Percentiles rank a stretch among this genome's conserved stretches.
Conservation (phyloP, 2,329 filamentous ascomycete genomes). For the Coniella lustricola region DNA sequence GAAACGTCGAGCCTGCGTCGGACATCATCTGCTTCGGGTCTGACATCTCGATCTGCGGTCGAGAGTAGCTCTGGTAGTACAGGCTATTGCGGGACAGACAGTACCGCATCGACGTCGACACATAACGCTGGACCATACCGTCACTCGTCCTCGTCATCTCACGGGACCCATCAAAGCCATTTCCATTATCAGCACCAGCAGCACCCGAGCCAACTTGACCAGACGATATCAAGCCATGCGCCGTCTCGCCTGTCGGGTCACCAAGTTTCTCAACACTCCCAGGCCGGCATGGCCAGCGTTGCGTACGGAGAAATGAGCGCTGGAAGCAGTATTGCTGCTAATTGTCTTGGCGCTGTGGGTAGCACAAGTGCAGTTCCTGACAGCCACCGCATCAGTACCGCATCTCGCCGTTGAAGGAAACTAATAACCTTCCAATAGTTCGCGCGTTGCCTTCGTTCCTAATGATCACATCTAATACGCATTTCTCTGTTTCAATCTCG, state of each 20-base stretch:
- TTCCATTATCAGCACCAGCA: conserved; percentile 6
- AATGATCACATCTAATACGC: neutral
- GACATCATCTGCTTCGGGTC: conserved; percentile 9
- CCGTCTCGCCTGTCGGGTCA: conserved; percentile 10
- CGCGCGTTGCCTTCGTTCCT: neutral
- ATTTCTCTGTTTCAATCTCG: too few relatives aligned
- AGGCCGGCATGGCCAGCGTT: conserved; percentile 9
- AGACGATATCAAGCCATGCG: conserved; percentile 4
- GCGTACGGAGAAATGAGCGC: conserved; percentile 11
- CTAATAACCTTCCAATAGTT: neutral
- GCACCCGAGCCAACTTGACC: conserved; percentile 3
- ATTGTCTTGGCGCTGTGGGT: conserved; percentile 9
- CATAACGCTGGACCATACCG: conserved; percentile 5
- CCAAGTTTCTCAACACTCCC: conserved; percentile 7
- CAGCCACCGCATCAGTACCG: conserved; percentile 11
- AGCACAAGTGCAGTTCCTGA: conserved; percentile 7
- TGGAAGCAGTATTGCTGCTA: conserved; percentile 9
- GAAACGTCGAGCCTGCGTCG: conserved; percentile 12
- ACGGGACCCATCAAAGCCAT: conserved; percentile 7
- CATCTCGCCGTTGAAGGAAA: conserved; percentile 8
- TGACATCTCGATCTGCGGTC: conserved; percentile 10
- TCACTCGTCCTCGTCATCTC: conserved; percentile 2
- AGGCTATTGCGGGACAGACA: conserved; percentile 9
- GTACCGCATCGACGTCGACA: neutral
- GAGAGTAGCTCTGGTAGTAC: conserved; percentile 8